phyloP scores from a whole-genome alignment of 108 stramenopile species.

The Skeletonema tropicum region DNA sequence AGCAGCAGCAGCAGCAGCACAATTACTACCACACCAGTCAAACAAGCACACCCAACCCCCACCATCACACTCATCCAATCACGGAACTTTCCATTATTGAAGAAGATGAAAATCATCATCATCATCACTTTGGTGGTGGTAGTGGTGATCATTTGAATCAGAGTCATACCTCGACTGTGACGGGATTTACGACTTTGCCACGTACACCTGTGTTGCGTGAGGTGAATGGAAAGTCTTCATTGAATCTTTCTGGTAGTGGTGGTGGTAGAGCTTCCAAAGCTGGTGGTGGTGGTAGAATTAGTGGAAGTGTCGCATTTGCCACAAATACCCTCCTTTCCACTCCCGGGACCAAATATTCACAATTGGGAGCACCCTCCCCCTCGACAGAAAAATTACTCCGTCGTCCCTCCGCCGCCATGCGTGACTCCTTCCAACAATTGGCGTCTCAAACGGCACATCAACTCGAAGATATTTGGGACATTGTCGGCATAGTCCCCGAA shows the following conservation, averaged over 20 bases:
- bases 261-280: not conserved
- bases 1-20: too few relatives aligned
- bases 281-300: not conserved
- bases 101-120: slow-evolving; percentile 14
- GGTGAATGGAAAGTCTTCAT: not conserved
- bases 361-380: not conserved
- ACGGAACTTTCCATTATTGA: slow-evolving; percentile 31
- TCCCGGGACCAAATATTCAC: not conserved
- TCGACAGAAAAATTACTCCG: slow-evolving; percentile 4
- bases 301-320: not conserved
- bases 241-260: not conserved
- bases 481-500: slow-evolving; percentile 79
- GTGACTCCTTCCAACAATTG: slow-evolving; percentile 36
- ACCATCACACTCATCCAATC: slow-evolving; percentile 7
- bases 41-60: not conserved
- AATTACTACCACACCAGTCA: not conserved
- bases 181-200: slow-evolving; percentile 8
- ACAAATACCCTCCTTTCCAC: not conserved
- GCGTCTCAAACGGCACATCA: slow-evolving; percentile 68
- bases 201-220: slow-evolving; percentile 17
- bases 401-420: slow-evolving; percentile 32
- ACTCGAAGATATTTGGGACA: slow-evolving; percentile 82
- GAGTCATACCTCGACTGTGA: slow-evolving; percentile 1
- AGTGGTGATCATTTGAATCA: slow-evolving; percentile 7
- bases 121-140: too few relatives aligned